Conservation (phyloP, 1,284 basidiomycete genomes). For the Prillingera fragicola region DNA sequence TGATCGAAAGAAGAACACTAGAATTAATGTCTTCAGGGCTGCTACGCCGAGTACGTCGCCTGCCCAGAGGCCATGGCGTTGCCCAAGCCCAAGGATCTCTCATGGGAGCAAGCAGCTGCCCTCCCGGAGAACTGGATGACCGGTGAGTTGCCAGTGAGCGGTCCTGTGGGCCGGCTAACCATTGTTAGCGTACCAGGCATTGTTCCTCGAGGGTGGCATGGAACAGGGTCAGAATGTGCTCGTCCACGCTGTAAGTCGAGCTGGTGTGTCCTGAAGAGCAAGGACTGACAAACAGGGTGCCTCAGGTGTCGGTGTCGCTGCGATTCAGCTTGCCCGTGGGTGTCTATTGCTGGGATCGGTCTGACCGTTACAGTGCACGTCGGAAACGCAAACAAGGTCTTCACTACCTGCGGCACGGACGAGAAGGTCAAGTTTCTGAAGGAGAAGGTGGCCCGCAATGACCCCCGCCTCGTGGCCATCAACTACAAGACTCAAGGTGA, state of each 20-base stretch:
- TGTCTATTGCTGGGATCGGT: conserved; percentile 47
- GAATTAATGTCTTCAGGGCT: conserved; percentile 57
- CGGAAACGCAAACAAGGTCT: conserved; percentile 56
- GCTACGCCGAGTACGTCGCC: conserved; percentile 83
- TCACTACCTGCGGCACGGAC: conserved; percentile 75
- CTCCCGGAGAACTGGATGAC: conserved; percentile 84
- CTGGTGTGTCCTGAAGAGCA: not conserved
- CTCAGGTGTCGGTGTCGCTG: conserved; percentile 83
- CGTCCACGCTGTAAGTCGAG: conserved; percentile 64
- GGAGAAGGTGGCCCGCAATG: conserved; percentile 47
- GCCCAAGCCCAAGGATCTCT: conserved; percentile 67
- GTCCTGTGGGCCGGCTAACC: not conserved
- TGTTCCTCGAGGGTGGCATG: conserved; percentile 65
- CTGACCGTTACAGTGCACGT: conserved; percentile 23
- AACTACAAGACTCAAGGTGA: conserved; percentile 78
- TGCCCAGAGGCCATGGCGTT: conserved; percentile 65
- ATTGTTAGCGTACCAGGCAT: conserved; percentile 67
- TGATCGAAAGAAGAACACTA: not conserved
- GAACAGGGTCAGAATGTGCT: conserved; percentile 70
- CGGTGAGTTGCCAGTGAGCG: conserved; percentile 50
- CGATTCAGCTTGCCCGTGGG: conserved; percentile 77
- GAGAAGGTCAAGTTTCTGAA: conserved; percentile 79
- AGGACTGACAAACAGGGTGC: conserved; percentile 54
- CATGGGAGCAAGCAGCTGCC: conserved; percentile 76
- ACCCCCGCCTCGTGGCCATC: conserved; percentile 63